Base-by-base conservation (phyloP, 2,329 filamentous ascomycete species). In the Cordyceps pruinosa region DNA sequence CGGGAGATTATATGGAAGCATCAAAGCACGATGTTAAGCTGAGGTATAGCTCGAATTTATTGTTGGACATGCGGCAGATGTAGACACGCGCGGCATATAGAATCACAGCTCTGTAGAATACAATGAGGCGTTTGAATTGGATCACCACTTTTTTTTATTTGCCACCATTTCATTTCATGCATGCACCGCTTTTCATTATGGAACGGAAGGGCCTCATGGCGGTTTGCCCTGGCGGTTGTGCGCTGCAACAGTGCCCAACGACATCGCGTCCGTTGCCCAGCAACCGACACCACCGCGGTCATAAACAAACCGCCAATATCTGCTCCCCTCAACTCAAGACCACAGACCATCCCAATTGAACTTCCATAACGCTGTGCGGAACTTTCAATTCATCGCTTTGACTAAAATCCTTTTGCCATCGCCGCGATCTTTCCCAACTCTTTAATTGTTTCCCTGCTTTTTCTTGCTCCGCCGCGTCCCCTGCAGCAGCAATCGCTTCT, bases 91-190 rank as follows among this genome's bases (percentile, higher is more conserved):
- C 28, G 12, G 46, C 46, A 58, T 35, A 49, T 58, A 53, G 56
- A 54, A 58, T 49, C 49, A 47, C 49, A 54, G 56, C 56, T 58
- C 49, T 48, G 49, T 54, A 58, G 49, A 58, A 54, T 53, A 53
- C 21, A 53, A 54, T 45, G 26, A 21, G 56, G 50, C 56, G 44
- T 58, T 53, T 58, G 41, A 52, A 46, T 57, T 35, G 25, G 4
- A 32, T 57, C 23, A 30, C 5, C 30, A 46, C 5, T 32, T 15
- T n/a, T 32, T 42, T 7, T 34, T 32, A 10, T 23, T 34, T 23
- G 7, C 32, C 26, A n/a, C 10, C 44, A 34, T 39, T 23, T 19
- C 35, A 45, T 7, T 15, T 39, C n/a, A 28, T 26, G 41, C 21
- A 46, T 37, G 51, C 12, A 32, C 45, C 41, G 25, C 30, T 5